Evolutionary conservation across 2,329 filamentous ascomycete species (phyloP).

Genomic region (Exserohilum turcica): DNA sequence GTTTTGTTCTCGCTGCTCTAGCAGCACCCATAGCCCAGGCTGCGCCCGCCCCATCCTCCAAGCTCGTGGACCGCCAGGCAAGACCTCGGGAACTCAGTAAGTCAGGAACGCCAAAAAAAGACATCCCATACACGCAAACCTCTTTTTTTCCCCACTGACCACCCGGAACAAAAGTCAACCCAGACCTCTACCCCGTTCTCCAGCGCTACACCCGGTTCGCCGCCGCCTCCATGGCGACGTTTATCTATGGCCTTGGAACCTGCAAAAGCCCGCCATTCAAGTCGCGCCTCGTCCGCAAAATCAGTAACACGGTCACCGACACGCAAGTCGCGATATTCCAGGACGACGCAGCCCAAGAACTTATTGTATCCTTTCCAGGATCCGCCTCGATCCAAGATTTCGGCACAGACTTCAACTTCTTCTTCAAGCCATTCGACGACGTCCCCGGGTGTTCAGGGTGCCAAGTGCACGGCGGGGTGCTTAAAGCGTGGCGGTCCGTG

Average conservation of each 20-base stretch:
- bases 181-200: conserved; percentile 11
- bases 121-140: no score
- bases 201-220: conserved; percentile 24
- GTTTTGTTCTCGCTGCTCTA: conserved; percentile 13
- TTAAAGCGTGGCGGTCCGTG: conserved; percentile 61
- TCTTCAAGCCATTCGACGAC: conserved; percentile 10
- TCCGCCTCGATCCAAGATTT: conserved; percentile 17
- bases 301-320: conserved; percentile 11
- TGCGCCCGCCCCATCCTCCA: conserved; percentile 1
- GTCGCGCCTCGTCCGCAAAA: conserved; percentile 14
- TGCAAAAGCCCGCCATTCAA: conserved; percentile 20
- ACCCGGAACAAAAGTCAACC: conserved; percentile 6
- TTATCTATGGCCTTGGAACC: conserved; percentile 15
- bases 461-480: conserved; percentile 63
- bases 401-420: conserved; percentile 18
- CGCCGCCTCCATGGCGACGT: conserved; percentile 19
- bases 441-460: conserved; percentile 50
- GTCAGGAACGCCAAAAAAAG: neutral
- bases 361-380: conserved; percentile 22
- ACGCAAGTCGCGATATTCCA: conserved; percentile 22
- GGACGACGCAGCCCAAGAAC: conserved; percentile 14
- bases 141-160: neutral
- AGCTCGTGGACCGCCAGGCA: conserved; percentile 5
- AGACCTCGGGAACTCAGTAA: conserved; percentile 8
- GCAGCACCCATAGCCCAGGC: conserved; percentile 9